phyloP scores from a whole-genome alignment of 208 protist species.

The Acanthamoeba healyi region DNA sequence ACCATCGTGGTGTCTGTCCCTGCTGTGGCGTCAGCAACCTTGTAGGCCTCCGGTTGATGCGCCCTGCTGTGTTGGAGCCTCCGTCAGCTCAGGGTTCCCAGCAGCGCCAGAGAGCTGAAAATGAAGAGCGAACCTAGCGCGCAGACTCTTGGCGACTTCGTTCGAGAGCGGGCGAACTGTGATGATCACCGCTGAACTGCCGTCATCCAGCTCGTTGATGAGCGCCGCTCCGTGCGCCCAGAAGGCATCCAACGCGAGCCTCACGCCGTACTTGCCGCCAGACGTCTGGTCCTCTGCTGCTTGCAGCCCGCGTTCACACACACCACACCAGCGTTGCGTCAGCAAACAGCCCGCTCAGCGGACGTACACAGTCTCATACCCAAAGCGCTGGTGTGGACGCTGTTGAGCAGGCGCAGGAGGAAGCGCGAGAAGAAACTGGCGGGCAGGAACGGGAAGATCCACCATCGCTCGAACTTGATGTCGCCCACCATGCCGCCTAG shows the following conservation, averaged over 20 bases:
- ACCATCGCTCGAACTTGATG: slow-evolving; percentile 44
- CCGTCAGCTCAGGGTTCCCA: too few species aligned
- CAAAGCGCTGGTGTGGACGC: not conserved
- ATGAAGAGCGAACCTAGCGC: not conserved
- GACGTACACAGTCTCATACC: too few species aligned
- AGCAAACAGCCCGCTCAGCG: too few species aligned
- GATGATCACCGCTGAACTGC: not conserved
- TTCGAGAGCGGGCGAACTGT: not conserved
- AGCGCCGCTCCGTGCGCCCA: slow-evolving; percentile 2
- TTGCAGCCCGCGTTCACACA: too few species aligned
- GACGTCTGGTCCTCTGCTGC: not conserved
- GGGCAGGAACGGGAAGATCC: slow-evolving; percentile 33
- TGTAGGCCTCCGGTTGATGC: too few species aligned
- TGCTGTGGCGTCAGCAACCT: too few species aligned
- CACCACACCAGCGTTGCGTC: too few species aligned
- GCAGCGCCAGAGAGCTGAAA: too few species aligned
- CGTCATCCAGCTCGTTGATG: not conserved
- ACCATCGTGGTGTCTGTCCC: not conserved
- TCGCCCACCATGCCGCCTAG: slow-evolving; percentile 34
- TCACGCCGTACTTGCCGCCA: not conserved
- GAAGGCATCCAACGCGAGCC: not conserved
- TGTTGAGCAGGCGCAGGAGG: not conserved
- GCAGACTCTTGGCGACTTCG: not conserved
- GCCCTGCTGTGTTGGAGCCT: too few species aligned
- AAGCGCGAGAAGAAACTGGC: not conserved